Base-by-base conservation (phyloP, 352 stramenopile genomes). In the Phytophthora hibernalis region DNA sequence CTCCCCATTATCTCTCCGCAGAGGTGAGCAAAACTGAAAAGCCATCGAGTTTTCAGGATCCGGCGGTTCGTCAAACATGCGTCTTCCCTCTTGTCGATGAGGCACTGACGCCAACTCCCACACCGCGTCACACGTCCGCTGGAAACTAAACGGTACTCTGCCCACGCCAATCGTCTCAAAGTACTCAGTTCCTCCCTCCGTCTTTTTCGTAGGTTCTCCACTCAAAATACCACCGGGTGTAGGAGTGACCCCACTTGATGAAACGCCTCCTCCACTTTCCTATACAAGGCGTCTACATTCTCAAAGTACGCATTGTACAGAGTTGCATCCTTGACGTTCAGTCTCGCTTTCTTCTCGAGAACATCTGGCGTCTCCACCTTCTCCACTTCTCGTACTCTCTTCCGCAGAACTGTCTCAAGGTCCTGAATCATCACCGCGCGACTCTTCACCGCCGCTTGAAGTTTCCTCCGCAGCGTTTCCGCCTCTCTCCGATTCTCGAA, bases 21-120 rank as follows among this genome's bases (percentile, higher is more conserved):
- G 57, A 7, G 68, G 66, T 15, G 56, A 64, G 16, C 42, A 71
- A 28, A 75, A 76, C 55, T 77, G 77, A 24, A 72, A 37, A 0
- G 72, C 75, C 38, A 80, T 53, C 12, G 65, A 79, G 40, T 80
- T 72, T 8, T 77, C 61, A 6, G 60, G 75, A 24, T 74, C 61
- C 0, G 47, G 43, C 9, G 72, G 33, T 0, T 42, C 55, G 30
- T 68, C 55, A 24, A 69, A 70, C 18, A 63, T 20, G 3, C 20
- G 26, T 9, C 61, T 49, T 45, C 56, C 57, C 5, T 59, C 28
- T 11, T 62, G 59, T 49, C 66, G 47, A 53, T 72, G 66, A 7
- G 47, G 44, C 1, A 61, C 51, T 7, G 54, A 55, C 9, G 44
- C 30, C n/a, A 76, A 35, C 18, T 70, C 64, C 68, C 68, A 76